A percentile compares a stretch with the other conserved stretches of the same genome.
Evolutionary conservation across 441 rosid species (phyloP).

Genomic region (Bocquillonia castaneifolia): DNA sequence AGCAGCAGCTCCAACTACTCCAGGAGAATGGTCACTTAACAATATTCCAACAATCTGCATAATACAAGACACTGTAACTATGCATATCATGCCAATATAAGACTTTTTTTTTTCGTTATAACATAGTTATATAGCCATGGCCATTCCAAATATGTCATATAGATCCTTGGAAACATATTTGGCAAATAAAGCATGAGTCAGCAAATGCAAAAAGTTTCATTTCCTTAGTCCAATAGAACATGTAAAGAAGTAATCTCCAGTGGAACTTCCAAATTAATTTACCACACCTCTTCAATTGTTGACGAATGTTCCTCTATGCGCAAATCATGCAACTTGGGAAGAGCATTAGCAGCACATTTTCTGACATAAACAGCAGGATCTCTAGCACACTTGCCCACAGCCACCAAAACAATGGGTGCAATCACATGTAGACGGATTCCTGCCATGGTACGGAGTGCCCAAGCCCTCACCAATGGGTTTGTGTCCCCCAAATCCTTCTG

Average conservation of each 20-base stretch:
- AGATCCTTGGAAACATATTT: background rate
- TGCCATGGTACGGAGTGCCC: conserved; percentile 97
- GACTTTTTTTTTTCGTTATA: background rate
- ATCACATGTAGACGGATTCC: conserved; percentile 84
- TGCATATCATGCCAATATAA: conserved; percentile 7
- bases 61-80: conserved; percentile 14
- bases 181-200: background rate
- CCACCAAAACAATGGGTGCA: conserved; percentile 80
- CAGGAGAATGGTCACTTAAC: conserved; percentile 78
- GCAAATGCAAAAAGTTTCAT: background rate
- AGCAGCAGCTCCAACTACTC: conserved; percentile 94
- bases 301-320: conserved; percentile 68
- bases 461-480: conserved; percentile 87
- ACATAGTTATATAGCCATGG: background rate
- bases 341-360: conserved; percentile 94
- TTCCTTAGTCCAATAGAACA: background rate
- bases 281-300: conserved; percentile 68
- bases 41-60: conserved; percentile 78
- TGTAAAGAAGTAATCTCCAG: background rate
- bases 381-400: conserved; percentile 75
- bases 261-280: conserved; percentile 1
- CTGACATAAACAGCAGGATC: conserved; percentile 92
- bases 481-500: conserved; percentile 96
- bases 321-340: conserved; percentile 85
- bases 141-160: background rate